A percentile compares a stretch with the other conserved stretches of the same genome.
Conservation (phyloP, 306 rosid genomes). For the Macrotyloma uniflorum region DNA sequence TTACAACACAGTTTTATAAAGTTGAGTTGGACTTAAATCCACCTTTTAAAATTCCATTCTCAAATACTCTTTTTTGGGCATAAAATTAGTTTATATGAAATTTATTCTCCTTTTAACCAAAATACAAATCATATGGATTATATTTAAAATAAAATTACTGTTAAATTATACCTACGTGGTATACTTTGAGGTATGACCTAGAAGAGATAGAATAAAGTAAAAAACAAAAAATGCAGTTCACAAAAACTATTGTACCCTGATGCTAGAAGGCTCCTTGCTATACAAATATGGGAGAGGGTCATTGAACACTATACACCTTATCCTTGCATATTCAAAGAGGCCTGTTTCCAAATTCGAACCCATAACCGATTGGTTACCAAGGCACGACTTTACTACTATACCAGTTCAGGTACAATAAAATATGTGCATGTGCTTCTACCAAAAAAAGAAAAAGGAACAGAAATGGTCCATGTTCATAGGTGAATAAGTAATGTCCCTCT, state of each 20-base stretch:
- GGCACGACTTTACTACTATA: no score
- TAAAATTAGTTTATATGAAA: constrained; percentile 3
- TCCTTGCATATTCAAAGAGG: no score
- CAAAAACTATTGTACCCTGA: no score
- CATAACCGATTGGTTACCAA: no score
- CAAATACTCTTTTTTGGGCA: not conserved
- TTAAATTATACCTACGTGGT: constrained; percentile 3
- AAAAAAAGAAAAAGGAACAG: not conserved
- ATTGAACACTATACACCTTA: no score
- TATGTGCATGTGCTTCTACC: not conserved
- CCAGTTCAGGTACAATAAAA: not conserved
- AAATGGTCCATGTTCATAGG: not conserved
- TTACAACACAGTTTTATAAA: no score
- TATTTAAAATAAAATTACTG: not conserved
- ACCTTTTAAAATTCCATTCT: not conserved
- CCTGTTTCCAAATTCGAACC: no score
- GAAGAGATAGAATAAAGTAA: not conserved
- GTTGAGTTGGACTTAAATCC: no score
- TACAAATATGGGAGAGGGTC: no score
- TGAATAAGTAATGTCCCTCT: not conserved
- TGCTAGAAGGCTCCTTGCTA: no score
- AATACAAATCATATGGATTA: not conserved
- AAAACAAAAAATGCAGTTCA: constrained; percentile 17
- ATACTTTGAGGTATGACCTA: not conserved
- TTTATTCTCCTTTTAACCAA: not conserved